Conservation (phyloP, 345 rosid species). For the Lumnitzera littorea region DNA sequence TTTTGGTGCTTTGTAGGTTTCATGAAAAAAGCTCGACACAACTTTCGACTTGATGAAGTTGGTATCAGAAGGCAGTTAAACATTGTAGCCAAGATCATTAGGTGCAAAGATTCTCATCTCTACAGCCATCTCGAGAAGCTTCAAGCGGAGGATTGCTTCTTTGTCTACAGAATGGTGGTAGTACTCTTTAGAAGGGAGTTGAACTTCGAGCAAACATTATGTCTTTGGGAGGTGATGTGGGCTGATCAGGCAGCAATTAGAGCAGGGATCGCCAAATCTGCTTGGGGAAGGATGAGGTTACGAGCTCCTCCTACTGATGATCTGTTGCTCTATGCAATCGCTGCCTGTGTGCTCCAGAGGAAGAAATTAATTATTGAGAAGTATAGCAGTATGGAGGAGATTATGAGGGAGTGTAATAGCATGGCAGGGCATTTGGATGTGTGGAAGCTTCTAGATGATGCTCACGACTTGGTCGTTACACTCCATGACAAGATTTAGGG, state of each 20-base stretch:
- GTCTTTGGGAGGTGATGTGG: slow-evolving; percentile 99
- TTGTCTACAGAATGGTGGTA: slow-evolving; percentile 94
- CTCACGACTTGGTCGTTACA: slow-evolving; percentile 79
- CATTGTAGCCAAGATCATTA: slow-evolving; percentile 77
- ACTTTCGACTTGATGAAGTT: slow-evolving; percentile 87
- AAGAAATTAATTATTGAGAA: slow-evolving; percentile 83
- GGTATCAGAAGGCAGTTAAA: slow-evolving; percentile 83
- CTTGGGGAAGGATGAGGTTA: slow-evolving; percentile 76
- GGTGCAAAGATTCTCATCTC: slow-evolving; percentile 67
- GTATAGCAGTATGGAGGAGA: slow-evolving; percentile 93
- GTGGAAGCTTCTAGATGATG: slow-evolving; percentile 96
- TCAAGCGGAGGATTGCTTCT: slow-evolving; percentile 86
- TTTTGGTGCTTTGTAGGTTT: slow-evolving; percentile 94
- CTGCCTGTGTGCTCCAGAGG: slow-evolving; percentile 92
- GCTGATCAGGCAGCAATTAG: slow-evolving; percentile 88
- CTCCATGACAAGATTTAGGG: slow-evolving; percentile 70
- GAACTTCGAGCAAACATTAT: slow-evolving; percentile 73
- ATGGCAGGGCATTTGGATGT: slow-evolving; percentile 88
- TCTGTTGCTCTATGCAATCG: slow-evolving; percentile 83
- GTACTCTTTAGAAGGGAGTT: slow-evolving; percentile 83
- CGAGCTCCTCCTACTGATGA: slow-evolving; percentile 93
- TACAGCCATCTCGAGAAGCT: slow-evolving; percentile 89
- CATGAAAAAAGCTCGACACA: slow-evolving; percentile 92
- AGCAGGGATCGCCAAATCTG: slow-evolving; percentile 63
- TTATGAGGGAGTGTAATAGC: slow-evolving; percentile 86